Percentiles rank a stretch among this genome's conserved stretches.
phyloP scores from a whole-genome alignment of 148 eudicot genomes.

The Rhododendron ovatum region DNA sequence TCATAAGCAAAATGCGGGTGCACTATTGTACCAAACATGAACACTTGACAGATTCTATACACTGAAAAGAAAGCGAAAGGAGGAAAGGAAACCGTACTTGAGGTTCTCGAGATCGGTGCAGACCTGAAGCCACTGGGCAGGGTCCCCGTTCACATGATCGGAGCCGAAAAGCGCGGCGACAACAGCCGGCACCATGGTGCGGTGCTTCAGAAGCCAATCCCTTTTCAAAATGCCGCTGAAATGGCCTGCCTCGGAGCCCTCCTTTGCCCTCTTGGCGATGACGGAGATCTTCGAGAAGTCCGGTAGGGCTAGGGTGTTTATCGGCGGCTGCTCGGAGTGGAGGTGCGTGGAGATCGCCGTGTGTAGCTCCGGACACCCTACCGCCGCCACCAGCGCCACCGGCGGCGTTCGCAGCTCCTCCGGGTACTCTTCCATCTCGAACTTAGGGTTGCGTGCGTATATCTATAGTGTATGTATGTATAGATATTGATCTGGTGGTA shows the following conservation, averaged over 20 bases:
- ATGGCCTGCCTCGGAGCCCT: slow-evolving; percentile 12
- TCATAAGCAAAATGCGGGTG: neutral
- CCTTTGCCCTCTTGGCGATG: slow-evolving; percentile 28
- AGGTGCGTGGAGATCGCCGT: slow-evolving; percentile 60
- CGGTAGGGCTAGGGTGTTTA: slow-evolving; percentile 87
- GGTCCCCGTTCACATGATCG: slow-evolving; percentile 71
- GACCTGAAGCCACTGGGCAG: slow-evolving; percentile 84
- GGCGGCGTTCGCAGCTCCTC: slow-evolving; percentile 95
- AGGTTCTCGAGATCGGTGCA: slow-evolving; percentile 76
- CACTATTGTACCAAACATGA: neutral
- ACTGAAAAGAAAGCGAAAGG: neutral
- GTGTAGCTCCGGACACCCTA: slow-evolving; percentile 77
- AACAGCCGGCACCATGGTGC: slow-evolving; percentile 76
- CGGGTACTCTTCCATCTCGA: slow-evolving; percentile 79
- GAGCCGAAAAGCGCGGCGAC: slow-evolving; percentile 58
- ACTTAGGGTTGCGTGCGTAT: neutral
- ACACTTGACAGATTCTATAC: neutral
- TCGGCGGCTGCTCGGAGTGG: slow-evolving; percentile 79
- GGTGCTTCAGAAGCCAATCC: slow-evolving; percentile 87
- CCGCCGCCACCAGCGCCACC: slow-evolving; percentile 56
- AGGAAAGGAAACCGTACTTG: slow-evolving; percentile 43
- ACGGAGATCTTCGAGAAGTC: slow-evolving; percentile 73
- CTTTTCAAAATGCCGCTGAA: slow-evolving; percentile 57
- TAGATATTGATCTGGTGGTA: no score
- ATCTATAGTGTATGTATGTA: neutral